Conservation (phyloP, 768 basidiomycete species). For the Amanita inopinata region DNA sequence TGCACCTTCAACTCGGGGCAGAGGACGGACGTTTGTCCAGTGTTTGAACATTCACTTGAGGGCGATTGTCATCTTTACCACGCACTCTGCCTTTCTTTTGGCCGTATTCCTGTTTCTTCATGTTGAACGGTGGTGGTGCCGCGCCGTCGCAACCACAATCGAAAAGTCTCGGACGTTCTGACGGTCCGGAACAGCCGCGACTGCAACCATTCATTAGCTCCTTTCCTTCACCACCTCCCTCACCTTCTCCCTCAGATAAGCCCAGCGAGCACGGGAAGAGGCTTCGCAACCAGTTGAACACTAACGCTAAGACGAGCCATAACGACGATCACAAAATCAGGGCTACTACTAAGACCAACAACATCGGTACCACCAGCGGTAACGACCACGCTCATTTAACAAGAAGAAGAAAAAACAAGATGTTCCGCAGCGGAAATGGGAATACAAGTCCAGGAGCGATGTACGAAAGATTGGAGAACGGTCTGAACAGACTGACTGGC, state of each 20-base stretch:
- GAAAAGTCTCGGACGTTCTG: neutral
- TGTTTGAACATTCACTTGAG: no score
- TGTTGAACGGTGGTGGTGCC: constrained; percentile 9
- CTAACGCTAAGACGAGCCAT: neutral
- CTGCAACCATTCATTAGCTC: neutral
- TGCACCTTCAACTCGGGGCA: neutral
- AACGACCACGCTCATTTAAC: neutral
- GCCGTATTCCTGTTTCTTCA: neutral
- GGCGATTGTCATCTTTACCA: neutral
- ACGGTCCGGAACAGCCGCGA: constrained; percentile 5
- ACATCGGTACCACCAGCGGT: neutral
- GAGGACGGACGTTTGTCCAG: no score
- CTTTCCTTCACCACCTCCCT: neutral
- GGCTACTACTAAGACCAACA: neutral
- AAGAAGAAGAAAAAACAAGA: neutral
- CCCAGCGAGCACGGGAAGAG: no score
- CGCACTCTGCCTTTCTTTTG: neutral
- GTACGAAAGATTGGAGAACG: constrained; percentile 5
- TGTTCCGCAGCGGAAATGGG: no score
- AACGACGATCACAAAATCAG: neutral
- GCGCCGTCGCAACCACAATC: neutral
- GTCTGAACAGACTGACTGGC: neutral
- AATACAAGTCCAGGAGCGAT: neutral
- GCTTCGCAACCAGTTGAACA: no score
- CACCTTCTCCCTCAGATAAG: neutral